Evolutionary conservation across 805 yeast species (phyloP).

Genomic region (Candida insectorum): DNA sequence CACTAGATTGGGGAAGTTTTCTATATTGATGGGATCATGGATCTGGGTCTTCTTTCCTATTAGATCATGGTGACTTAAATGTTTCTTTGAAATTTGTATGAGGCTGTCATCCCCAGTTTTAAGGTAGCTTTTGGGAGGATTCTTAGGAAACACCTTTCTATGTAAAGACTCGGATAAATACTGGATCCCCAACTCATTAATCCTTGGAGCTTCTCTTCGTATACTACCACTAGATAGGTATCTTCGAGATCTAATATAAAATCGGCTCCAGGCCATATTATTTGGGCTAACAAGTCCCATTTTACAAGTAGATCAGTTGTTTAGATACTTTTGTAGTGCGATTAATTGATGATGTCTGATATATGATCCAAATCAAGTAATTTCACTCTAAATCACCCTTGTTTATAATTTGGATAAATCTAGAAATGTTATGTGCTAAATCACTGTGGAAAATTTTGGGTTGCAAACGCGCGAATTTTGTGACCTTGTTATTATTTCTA

Average conservation of each 20-base stretch:
- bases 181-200: conserved; percentile 80
- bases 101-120: conserved; percentile 29
- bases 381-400: too few species aligned
- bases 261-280: too few species aligned
- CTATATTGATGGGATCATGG: conserved; percentile 52
- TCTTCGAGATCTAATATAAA: background rate
- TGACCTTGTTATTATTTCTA: too few species aligned
- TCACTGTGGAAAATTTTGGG: too few species aligned
- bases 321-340: too few species aligned
- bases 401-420: too few species aligned
- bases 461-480: too few species aligned
- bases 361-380: too few species aligned
- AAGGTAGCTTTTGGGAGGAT: conserved; percentile 21
- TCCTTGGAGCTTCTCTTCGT: conserved; percentile 36
- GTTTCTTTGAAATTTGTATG: conserved; percentile 54
- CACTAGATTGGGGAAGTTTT: conserved; percentile 65
- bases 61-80: conserved; percentile 60
- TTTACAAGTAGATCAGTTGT: too few species aligned
- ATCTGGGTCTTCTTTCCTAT: conserved; percentile 70
- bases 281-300: too few species aligned
- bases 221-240: background rate
- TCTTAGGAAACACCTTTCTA: conserved; percentile 54
- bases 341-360: too few species aligned
- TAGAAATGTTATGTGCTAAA: too few species aligned
- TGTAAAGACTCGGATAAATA: conserved; percentile 61